Base-by-base conservation (phyloP, 1,284 basidiomycete species). In the Trametes sp. region DNA sequence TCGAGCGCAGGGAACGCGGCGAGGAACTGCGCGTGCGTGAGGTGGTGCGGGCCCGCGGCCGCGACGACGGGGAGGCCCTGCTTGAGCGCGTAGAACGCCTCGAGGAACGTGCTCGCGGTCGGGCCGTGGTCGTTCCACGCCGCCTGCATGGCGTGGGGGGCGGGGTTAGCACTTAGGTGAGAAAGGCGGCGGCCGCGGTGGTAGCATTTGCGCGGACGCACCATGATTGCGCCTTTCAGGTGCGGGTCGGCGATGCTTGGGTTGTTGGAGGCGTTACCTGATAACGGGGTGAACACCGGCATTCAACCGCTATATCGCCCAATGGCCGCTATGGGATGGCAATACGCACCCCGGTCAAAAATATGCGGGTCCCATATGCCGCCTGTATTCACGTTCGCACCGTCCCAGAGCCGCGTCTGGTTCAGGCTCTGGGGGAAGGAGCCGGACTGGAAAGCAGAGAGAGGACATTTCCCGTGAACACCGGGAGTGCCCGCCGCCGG, bases 111-210 rank as follows among this genome's bases (percentile, higher is more conserved):
- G 31, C 68, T 68, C 14, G 70, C 72, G 24, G 67, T 69, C 28
- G 70, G 70, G 3, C 72, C 72, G 57, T 72, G 72, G 60, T 73
- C 72, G 52, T 73, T 73, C 72, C 70, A 72, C 13, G 65, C 66
- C 19, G 69, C 69, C 70, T 72, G 56, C 19, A 5, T 31, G 38
- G 14, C 11, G 48, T 21, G 8, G 13, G 14, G 19, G 29, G 16
- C 52, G 54, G 59, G 23, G 49, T 59, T 59, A 54, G 53, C 42
- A 45, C 21, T 44, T 45, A 24, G 10, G 11, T n/a, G 9, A 3
- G 42, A 16, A 26, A 28, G 14, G 41, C 29, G 5, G 13, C 24
- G 24, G 45, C 45, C 24, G 45, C 42, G 7, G 42, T 4, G 21
- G 46, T 24, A 19, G 31, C 4, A 21, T 31, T 36, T 51, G 31